phyloP scores from a whole-genome alignment of 116 monocot species.

The Dioscorea cayenensis region DNA sequence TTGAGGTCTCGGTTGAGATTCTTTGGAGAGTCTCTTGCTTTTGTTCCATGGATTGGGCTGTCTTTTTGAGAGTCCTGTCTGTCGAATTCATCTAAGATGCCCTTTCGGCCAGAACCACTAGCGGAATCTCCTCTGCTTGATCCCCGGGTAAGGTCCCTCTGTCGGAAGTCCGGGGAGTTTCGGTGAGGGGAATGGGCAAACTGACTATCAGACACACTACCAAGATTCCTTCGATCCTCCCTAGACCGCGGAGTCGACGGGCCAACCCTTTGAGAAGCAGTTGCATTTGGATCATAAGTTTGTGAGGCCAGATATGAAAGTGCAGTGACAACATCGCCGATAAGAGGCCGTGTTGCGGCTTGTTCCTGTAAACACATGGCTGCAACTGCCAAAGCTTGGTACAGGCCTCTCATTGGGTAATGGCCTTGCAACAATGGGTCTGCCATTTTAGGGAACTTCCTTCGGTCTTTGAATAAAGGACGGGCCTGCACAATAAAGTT shows the following conservation, averaged over 20 bases:
- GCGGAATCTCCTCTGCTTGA: slow-evolving; percentile 23
- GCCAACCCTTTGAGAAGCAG: slow-evolving; percentile 20
- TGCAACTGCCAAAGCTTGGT: slow-evolving; percentile 79
- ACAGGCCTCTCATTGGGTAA: slow-evolving; percentile 73
- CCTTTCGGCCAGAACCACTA: slow-evolving; percentile 51
- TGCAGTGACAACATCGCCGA: slow-evolving; percentile 78
- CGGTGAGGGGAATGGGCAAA: slow-evolving; percentile 28
- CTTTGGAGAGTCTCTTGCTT: slow-evolving; percentile 25
- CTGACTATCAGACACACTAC: slow-evolving; percentile 14
- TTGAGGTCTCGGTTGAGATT: slow-evolving; percentile 16
- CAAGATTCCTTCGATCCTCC: slow-evolving; percentile 28
- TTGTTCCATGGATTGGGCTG: slow-evolving; percentile 48
- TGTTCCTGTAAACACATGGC: slow-evolving; percentile 92
- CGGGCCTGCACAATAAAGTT: slow-evolving; percentile 49
- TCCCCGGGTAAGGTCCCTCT: slow-evolving; percentile 25
- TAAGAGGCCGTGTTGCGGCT: slow-evolving; percentile 72
- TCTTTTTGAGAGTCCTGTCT: slow-evolving; percentile 39
- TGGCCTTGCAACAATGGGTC: slow-evolving; percentile 63
- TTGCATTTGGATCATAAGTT: slow-evolving; percentile 58
- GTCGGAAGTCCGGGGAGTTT: slow-evolving; percentile 46
- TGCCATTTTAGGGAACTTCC: slow-evolving; percentile 79
- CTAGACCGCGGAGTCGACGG: slow-evolving; percentile 45
- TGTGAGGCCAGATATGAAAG: slow-evolving; percentile 72
- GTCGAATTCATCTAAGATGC: slow-evolving; percentile 42
- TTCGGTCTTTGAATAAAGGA: slow-evolving; percentile 67